These are phyloP conservation scores for Bruguiera hainesii DNA, from an alignment of 441 rosid species.

Conservation along the genomic window DNA sequence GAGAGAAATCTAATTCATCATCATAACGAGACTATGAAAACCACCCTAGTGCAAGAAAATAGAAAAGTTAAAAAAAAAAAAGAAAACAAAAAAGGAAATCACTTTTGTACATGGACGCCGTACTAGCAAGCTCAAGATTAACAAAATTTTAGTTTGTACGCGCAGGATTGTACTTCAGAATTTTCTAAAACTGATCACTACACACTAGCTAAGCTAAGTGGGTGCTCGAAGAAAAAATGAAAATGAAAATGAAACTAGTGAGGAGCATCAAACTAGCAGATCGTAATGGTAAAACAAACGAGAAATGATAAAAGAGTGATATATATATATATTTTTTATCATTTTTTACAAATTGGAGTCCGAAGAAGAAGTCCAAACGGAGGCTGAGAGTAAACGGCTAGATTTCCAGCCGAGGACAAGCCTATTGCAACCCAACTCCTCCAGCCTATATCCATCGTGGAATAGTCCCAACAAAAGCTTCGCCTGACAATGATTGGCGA, in stretches of 20 bases:
- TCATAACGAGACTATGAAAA: not conserved
- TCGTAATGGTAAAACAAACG: not conserved
- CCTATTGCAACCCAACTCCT: slow-evolving; percentile 54
- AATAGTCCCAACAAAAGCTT: slow-evolving; percentile 71
- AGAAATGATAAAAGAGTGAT: not conserved
- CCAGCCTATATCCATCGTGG: slow-evolving; percentile 67
- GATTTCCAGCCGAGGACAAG: slow-evolving; percentile 80
- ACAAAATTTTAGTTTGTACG: too few species aligned
- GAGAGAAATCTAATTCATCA: not conserved
- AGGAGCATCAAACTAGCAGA: not conserved
- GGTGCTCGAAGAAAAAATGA: too few species aligned
- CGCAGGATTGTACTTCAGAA: not conserved
- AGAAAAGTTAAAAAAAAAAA: not conserved
- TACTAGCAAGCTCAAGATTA: too few species aligned
- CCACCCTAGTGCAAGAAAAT: not conserved
- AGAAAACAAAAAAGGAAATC: not conserved
- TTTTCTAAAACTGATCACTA: not conserved
- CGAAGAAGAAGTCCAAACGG: slow-evolving; percentile 48
- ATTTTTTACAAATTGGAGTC: slow-evolving; percentile 30
- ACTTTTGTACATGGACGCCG: too few species aligned
- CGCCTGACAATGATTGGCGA: slow-evolving; percentile 75
- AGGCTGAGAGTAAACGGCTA: slow-evolving; percentile 71
- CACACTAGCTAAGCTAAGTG: too few species aligned
- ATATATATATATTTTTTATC: not conserved
- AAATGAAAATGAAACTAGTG: not conserved